These are phyloP conservation scores for Orbilia oligospora DNA, from an alignment of 2,329 filamentous ascomycete genomes.

Conservation along the genomic window DNA sequence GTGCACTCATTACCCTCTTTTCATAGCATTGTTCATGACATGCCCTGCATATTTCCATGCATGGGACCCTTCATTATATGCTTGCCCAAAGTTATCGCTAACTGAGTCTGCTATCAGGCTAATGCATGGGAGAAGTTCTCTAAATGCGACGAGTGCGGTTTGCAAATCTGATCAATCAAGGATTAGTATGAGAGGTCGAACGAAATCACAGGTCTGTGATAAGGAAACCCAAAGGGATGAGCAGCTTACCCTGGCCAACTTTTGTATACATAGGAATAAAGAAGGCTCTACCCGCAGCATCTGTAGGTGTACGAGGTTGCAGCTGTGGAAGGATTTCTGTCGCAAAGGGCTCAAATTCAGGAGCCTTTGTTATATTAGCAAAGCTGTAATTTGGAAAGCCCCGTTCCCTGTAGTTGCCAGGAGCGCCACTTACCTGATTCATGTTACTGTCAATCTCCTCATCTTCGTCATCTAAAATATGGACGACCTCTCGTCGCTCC, in stretches of 20 bases:
- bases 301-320: slow-evolving; percentile 38
- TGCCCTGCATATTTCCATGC: slow-evolving; percentile 53
- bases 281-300: slow-evolving; percentile 44
- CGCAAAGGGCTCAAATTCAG: slow-evolving; percentile 43
- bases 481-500: slow-evolving; percentile 15
- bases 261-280: slow-evolving; percentile 56
- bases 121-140: slow-evolving; percentile 48
- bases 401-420: not conserved
- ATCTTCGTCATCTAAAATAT: slow-evolving; percentile 38
- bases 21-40: slow-evolving; percentile 37
- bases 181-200: not conserved
- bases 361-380: slow-evolving; percentile 6
- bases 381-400: not conserved
- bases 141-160: slow-evolving; percentile 33
- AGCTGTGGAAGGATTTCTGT: slow-evolving; percentile 49
- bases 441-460: slow-evolving; percentile 26
- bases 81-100: slow-evolving; percentile 33
- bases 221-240: not conserved
- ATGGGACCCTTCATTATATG: slow-evolving; percentile 48
- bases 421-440: slow-evolving; percentile 20
- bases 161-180: slow-evolving; percentile 27
- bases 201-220: not conserved
- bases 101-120: slow-evolving; percentile 43
- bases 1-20: slow-evolving; percentile 39
- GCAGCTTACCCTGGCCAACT: slow-evolving; percentile 38